Evolutionary conservation across 2,329 filamentous ascomycete genomes (phyloP), one percentile per base, ranked within the genome.

Genomic region (Dactylonectria macrodidyma): DNA sequence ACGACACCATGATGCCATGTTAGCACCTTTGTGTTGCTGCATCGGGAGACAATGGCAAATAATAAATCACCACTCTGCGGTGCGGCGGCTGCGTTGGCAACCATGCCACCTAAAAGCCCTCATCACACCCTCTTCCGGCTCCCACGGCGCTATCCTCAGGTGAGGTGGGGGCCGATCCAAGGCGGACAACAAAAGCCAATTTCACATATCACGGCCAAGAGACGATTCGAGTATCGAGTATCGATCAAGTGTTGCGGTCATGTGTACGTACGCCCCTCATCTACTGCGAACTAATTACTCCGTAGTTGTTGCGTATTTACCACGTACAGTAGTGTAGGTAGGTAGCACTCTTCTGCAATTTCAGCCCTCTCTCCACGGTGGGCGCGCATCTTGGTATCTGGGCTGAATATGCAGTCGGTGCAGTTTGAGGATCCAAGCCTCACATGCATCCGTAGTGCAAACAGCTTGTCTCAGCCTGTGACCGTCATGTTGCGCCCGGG

Each of bases 361-460:
- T 67, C 52, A 70, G 48, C 66, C 67, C 69, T 65, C 69, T 65
- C 68, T 63, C 61, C 61, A 48, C 58, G 62, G 51, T 54, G 51
- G 51, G 51, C 33, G 51, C 19, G 30, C 57, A 70, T 64, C 70
- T 69, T 74, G 74, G 30, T 55, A 70, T 64, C 70, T 69, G 74
- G 74, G 74, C 74, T 76, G 73, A 76, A 73, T 76, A 74, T 74
- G 62, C 71, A 73, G 74, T 75, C 74, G 74, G 63, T 60, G 71
- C 66, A 55, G 72, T 76, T 76, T 76, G 71, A 76, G 67, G 67
- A 72, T 44, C 57, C 71, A 70, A 67, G 44, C 58, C 66, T 71
- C 58, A 56, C 52, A 69, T 67, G 68, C 71, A 66, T 67, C 57
- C 62, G 62, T 74, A 64, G 71, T 69, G 62, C 68, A 65, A 70